These are phyloP conservation scores for Cronartium quercuum DNA, from an alignment of 1,284 basidiomycete genomes.

Conservation along the genomic window DNA sequence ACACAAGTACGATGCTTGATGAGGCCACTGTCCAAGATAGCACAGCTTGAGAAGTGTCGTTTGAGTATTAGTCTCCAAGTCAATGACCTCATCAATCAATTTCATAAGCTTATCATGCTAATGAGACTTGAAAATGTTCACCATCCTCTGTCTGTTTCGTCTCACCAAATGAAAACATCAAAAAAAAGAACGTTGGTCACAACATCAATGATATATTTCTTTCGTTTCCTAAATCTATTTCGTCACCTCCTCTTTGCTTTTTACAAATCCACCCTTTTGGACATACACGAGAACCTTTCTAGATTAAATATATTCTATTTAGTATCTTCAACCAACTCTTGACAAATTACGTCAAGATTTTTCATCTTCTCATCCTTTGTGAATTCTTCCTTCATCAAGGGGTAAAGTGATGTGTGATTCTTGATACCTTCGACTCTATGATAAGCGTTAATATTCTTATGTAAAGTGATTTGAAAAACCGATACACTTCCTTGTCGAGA, in stretches of 20 bases:
- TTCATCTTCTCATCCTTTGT: not conserved
- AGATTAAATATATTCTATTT: not conserved
- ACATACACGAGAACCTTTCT: not conserved
- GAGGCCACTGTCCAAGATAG: too few species aligned
- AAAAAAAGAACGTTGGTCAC: too few species aligned
- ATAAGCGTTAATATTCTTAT: constrained; percentile 95
- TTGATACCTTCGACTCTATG: constrained; percentile 60
- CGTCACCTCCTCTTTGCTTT: too few species aligned
- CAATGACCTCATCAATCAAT: too few species aligned
- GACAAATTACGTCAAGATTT: not conserved
- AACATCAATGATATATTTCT: too few species aligned
- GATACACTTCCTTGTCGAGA: constrained; percentile 73
- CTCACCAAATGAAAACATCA: too few species aligned
- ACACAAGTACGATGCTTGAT: too few species aligned
- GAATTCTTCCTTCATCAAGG: constrained; percentile 7
- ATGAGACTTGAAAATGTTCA: too few species aligned
- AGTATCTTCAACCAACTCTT: not conserved
- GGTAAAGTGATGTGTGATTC: constrained; percentile 43
- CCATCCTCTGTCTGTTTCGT: too few species aligned
- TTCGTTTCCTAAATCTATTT: not conserved
- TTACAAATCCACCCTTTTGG: not conserved
- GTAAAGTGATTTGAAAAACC: constrained; percentile 90
- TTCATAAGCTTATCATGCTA: too few species aligned
- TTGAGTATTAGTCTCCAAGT: too few species aligned
- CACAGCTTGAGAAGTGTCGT: too few species aligned